These are phyloP conservation scores for Delonix regia DNA, from an alignment of 306 rosid genomes.

Conservation along the genomic window DNA sequence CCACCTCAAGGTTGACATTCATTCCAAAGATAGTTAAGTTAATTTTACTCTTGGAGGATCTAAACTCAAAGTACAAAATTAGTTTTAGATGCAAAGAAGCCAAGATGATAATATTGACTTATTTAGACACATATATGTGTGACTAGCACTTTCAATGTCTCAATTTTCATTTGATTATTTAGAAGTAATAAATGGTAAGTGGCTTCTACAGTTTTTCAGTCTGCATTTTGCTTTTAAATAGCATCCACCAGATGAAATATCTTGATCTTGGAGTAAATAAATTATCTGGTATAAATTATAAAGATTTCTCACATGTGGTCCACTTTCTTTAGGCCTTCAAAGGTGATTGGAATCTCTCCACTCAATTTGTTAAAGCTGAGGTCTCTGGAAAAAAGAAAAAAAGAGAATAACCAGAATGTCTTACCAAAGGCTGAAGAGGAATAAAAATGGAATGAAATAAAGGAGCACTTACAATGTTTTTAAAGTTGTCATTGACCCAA, in stretches of 20 bases:
- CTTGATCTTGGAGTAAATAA: not conserved
- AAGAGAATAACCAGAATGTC: not conserved
- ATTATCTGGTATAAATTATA: not conserved
- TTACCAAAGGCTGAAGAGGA: not conserved
- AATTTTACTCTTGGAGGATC: not conserved
- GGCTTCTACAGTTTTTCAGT: not conserved
- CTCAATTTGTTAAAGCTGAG: constrained; percentile 57
- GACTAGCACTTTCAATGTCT: not conserved
- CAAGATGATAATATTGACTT: not conserved
- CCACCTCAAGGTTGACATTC: not conserved
- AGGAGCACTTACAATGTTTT: constrained; percentile 32
- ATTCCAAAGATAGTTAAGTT: not conserved
- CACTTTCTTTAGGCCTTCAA: not conserved
- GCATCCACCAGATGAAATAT: not conserved
- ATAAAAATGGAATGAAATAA: not conserved
- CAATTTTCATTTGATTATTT: not conserved
- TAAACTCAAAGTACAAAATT: not conserved
- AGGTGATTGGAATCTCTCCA: constrained; percentile 46
- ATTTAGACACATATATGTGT: not conserved
- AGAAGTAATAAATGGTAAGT: not conserved
- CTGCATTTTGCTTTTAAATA: not conserved
- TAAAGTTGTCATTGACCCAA: constrained; percentile 36
- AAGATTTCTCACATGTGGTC: constrained; percentile 43
- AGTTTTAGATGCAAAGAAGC: not conserved
- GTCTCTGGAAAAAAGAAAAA: constrained; percentile 41